These are phyloP conservation scores for Urostyla sp. DNA, from an alignment of 73 alveolate species.

Conservation along the genomic window DNA sequence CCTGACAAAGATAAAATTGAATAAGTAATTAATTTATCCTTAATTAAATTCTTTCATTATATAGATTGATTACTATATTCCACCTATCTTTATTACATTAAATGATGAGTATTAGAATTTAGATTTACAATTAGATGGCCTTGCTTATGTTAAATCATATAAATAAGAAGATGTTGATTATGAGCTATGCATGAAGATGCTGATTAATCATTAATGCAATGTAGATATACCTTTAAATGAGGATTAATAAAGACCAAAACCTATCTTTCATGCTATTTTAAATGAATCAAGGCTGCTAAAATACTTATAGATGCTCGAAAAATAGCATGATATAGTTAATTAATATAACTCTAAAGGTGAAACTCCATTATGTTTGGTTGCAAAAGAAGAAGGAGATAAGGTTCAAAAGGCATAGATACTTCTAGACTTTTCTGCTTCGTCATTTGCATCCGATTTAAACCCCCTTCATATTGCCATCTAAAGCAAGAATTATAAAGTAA, in stretches of 20 bases:
- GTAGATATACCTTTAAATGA: background rate
- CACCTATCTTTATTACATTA: constrained; percentile 12
- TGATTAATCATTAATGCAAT: constrained; percentile 20
- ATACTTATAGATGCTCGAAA: background rate
- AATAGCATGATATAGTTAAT: background rate
- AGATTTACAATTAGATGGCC: constrained; percentile 36
- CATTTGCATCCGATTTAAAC: constrained; percentile 37
- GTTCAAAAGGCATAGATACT: constrained; percentile 18
- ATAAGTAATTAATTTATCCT: no score
- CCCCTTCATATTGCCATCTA: constrained; percentile 40
- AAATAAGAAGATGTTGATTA: constrained; percentile 39
- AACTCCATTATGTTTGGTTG: constrained; percentile 48
- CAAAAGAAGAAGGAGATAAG: constrained; percentile 53
- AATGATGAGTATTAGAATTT: constrained; percentile 11
- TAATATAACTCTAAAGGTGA: background rate
- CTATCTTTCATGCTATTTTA: constrained; percentile 33
- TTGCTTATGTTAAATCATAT: constrained; percentile 1
- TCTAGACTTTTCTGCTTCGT: constrained; percentile 15
- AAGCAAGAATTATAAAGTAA: constrained; percentile 38
- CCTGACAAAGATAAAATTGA: constrained; percentile 9
- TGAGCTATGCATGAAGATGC: constrained; percentile 43
- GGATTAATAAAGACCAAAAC: constrained; percentile 24
- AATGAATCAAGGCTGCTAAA: background rate
- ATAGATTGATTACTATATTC: constrained; percentile 22
- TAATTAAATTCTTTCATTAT: no score